These are phyloP conservation scores for Scytalidium sp. DNA, from an alignment of 2,329 filamentous ascomycete species.

Conservation along the genomic window DNA sequence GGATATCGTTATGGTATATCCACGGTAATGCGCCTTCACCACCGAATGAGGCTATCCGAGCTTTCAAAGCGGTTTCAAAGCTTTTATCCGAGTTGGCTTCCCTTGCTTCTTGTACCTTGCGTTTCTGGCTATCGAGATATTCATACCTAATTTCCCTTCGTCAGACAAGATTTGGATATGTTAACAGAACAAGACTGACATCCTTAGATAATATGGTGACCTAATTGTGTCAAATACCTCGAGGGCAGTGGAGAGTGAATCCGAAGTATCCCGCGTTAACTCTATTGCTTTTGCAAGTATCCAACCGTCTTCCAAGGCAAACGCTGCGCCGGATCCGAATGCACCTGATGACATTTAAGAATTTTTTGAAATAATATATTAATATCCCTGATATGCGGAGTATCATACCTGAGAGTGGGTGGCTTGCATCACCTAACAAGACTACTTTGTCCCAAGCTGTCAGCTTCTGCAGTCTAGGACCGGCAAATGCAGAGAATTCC, in stretches of 20 bases:
- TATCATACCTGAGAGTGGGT: constrained; percentile 43
- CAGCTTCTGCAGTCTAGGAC: constrained; percentile 38
- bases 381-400: neutral
- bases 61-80: constrained; percentile 27
- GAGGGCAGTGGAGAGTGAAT: constrained; percentile 27
- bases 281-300: constrained; percentile 36
- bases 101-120: constrained; percentile 13
- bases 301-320: constrained; percentile 44
- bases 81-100: constrained; percentile 17
- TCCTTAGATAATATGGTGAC: constrained; percentile 36
- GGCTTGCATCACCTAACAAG: constrained; percentile 52
- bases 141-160: constrained; percentile 23
- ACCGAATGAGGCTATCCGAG: constrained; percentile 28
- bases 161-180: neutral
- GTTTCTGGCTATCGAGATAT: constrained; percentile 24
- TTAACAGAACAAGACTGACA: constrained; percentile 23
- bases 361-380: neutral
- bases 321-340: constrained; percentile 42
- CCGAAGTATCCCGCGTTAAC: constrained; percentile 12
- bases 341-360: constrained; percentile 23
- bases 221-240: constrained; percentile 36
- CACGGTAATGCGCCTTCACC: constrained; percentile 31
- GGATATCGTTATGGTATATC: constrained; percentile 40
- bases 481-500: constrained; percentile 46
- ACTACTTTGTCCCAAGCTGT: constrained; percentile 42